These are phyloP conservation scores for Aspergillus sp. DNA, from an alignment of 2,329 filamentous ascomycete species.

Conservation along the genomic window DNA sequence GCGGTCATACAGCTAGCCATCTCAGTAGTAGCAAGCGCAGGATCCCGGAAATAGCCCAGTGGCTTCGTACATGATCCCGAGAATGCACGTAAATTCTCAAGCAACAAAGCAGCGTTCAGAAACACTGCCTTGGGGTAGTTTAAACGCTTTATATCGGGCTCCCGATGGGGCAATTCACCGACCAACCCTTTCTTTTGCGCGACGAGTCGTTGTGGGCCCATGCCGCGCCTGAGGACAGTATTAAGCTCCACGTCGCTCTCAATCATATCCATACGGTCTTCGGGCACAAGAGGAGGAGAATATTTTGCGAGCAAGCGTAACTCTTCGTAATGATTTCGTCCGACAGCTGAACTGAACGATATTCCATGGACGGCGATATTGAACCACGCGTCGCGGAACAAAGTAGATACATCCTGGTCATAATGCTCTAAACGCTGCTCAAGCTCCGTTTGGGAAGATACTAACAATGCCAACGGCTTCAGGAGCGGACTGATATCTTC, in stretches of 20 bases:
- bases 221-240: slow-evolving; percentile 83
- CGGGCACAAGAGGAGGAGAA: slow-evolving; percentile 81
- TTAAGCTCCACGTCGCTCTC: slow-evolving; percentile 98
- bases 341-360: slow-evolving; percentile 69
- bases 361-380: slow-evolving; percentile 96
- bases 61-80: slow-evolving; percentile 88
- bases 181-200: slow-evolving; percentile 78
- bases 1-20: slow-evolving; percentile 64
- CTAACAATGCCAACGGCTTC: slow-evolving; percentile 80
- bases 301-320: slow-evolving; percentile 81
- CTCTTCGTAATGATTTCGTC: slow-evolving; percentile 71
- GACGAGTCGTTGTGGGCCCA: slow-evolving; percentile 68
- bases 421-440: slow-evolving; percentile 31
- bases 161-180: slow-evolving; percentile 71
- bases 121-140: slow-evolving; percentile 92
- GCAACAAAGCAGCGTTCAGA: slow-evolving; percentile 81
- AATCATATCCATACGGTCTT: slow-evolving; percentile 82
- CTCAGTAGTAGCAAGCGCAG: slow-evolving; percentile 66
- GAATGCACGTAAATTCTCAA: slow-evolving; percentile 83
- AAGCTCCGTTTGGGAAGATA: slow-evolving; percentile 53
- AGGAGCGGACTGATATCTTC: slow-evolving; percentile 85
- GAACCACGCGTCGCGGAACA: slow-evolving; percentile 94
- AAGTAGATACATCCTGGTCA: slow-evolving; percentile 68
- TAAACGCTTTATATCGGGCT: slow-evolving; percentile 74
- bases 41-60: slow-evolving; percentile 91